Conservation (phyloP, 257 asterid genomes). For the Jacaranda mimosifolia region DNA sequence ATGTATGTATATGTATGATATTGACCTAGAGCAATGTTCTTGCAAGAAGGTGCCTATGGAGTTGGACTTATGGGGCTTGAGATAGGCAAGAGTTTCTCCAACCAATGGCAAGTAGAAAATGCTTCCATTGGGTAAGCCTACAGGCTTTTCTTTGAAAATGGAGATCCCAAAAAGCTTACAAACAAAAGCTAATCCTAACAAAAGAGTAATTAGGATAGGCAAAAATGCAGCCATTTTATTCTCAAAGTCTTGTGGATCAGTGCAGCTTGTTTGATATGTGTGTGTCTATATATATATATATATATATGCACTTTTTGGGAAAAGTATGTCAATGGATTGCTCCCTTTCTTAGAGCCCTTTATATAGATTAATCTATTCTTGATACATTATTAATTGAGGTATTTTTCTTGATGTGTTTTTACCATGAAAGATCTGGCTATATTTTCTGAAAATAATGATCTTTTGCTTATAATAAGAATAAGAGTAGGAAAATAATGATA, state of each 20-base stretch:
- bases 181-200: constrained; percentile 16
- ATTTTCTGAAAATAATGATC: not conserved
- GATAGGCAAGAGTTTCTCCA: constrained; percentile 76
- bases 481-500: too few relatives aligned
- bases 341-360: constrained; percentile 9
- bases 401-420: not conserved
- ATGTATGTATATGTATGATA: too few relatives aligned
- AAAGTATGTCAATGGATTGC: constrained; percentile 12
- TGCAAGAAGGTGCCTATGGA: constrained; percentile 62
- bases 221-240: constrained; percentile 41
- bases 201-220: not conserved
- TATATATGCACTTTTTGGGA: not conserved
- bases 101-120: constrained; percentile 61
- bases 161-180: constrained; percentile 32
- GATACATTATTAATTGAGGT: not conserved
- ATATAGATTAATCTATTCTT: not conserved
- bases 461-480: too few relatives aligned
- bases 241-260: not conserved
- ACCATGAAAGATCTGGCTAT: not conserved
- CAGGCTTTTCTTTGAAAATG: constrained; percentile 28
- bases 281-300: too few relatives aligned
- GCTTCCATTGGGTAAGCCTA: constrained; percentile 63
- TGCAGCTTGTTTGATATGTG: not conserved
- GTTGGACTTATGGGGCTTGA: constrained; percentile 69
- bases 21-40: constrained; percentile 58